Evolutionary conservation across 2,329 filamentous ascomycete species (phyloP).

Genomic region (Pseudomassariella vexata): DNA sequence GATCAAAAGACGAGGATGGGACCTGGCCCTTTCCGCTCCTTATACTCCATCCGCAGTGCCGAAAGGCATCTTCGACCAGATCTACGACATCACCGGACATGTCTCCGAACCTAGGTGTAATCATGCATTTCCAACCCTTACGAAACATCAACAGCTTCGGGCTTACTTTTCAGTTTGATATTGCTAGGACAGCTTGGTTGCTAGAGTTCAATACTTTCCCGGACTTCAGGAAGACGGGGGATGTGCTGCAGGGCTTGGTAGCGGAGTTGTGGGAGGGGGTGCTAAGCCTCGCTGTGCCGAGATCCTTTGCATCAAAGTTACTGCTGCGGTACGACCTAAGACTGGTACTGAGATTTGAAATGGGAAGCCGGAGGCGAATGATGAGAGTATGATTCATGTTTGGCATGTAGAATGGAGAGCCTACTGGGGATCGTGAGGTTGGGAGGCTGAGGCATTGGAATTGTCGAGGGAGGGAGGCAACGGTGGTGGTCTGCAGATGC

Average conservation of each 20-base stretch:
- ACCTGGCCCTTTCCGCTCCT: slow-evolving; percentile 35
- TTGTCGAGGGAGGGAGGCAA: too few species aligned
- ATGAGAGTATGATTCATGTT: slow-evolving; percentile 5
- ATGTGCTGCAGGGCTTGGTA: slow-evolving; percentile 65
- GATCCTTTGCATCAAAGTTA: too few species aligned
- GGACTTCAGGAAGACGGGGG: slow-evolving; percentile 89
- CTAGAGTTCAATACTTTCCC: slow-evolving; percentile 95
- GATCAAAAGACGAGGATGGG: too few species aligned
- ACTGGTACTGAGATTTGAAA: too few species aligned
- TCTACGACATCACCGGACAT: slow-evolving; percentile 67
- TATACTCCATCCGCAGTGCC: background rate
- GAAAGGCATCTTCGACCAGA: slow-evolving; percentile 63
- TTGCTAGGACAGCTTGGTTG: slow-evolving; percentile 59
- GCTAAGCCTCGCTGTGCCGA: slow-evolving; percentile 57
- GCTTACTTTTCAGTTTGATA: slow-evolving; percentile 81
- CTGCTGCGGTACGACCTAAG: too few species aligned
- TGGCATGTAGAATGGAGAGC: slow-evolving; percentile 7
- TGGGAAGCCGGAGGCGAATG: slow-evolving; percentile 23
- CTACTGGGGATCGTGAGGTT: background rate
- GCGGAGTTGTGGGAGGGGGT: slow-evolving; percentile 71
- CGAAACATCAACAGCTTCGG: slow-evolving; percentile 92
- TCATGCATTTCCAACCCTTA: slow-evolving; percentile 85
- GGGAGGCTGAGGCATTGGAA: too few species aligned
- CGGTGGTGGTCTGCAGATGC: too few species aligned
- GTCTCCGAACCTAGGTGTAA: slow-evolving; percentile 75